Percentiles rank a stretch among this genome's conserved stretches.
Conservation (phyloP, 108 stramenopile genomes). For the Nitzschia inconspicua region DNA sequence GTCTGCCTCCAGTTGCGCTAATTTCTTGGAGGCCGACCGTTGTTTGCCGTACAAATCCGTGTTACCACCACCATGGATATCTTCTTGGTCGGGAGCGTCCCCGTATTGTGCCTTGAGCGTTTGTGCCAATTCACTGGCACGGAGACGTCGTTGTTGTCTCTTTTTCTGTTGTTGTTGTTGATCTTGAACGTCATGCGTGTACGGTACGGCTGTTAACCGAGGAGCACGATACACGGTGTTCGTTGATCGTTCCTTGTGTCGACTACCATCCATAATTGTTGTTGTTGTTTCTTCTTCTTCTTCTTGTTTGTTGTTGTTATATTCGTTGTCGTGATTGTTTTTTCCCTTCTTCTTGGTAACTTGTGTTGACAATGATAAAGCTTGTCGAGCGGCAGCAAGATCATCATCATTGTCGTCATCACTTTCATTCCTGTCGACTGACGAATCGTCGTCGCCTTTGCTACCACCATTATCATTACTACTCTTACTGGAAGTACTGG, state of each 20-base stretch:
- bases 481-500: slow-evolving; percentile 15
- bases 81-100: slow-evolving; percentile 85
- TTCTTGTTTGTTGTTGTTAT: slow-evolving; percentile 16
- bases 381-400: slow-evolving; percentile 28
- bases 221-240: slow-evolving; percentile 68
- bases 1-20: slow-evolving; percentile 65
- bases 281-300: slow-evolving; percentile 9
- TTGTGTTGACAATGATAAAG: slow-evolving; percentile 6
- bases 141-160: slow-evolving; percentile 53
- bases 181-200: slow-evolving; percentile 52
- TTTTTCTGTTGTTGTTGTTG: slow-evolving; percentile 47
- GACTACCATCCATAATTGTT: slow-evolving; percentile 23
- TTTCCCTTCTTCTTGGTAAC: slow-evolving; percentile 13
- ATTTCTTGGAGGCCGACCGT: slow-evolving; percentile 52
- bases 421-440: slow-evolving; percentile 27
- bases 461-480: slow-evolving; percentile 15
- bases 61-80: slow-evolving; percentile 75
- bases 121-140: slow-evolving; percentile 73
- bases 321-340: slow-evolving; percentile 1
- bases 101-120: slow-evolving; percentile 68
- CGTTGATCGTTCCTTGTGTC: too few species aligned
- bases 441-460: neutral
- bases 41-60: slow-evolving; percentile 56
- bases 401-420: slow-evolving; percentile 52
- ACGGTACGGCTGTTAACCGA: slow-evolving; percentile 76